Evolutionary conservation across 768 basidiomycete genomes (phyloP), one percentile per base, ranked within the genome.

Genomic region (Rhodotorula kratochvilovae): DNA sequence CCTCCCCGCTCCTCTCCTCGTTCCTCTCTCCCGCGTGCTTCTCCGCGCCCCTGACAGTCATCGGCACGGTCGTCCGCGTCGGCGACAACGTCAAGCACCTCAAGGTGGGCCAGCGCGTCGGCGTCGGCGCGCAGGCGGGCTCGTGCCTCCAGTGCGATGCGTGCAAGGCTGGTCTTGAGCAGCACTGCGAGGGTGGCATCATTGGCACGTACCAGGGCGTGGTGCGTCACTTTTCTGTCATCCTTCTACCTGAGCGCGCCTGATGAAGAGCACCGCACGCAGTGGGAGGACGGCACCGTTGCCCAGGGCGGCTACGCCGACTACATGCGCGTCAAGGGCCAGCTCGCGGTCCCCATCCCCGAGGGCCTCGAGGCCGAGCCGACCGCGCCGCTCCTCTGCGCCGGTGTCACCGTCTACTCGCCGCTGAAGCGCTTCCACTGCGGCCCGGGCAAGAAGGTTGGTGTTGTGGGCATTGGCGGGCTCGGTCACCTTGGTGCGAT

Each of bases 391-490:
- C 70, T 81, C 25, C 39, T 65, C 0, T 81, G 81, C 68, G 81
- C 80, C 27, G 82, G 82, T 57, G 70, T 80, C 16, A 82, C 82
- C 39, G 77, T 78, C 63, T 82, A 75, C 78, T 78, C 80, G 5
- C 81, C 81, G 7, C 71, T 82, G 7, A 68, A 74, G 63, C 66
- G 78, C 42, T 84, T 86, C 79, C 84, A 84, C 39, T 78, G 74
- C 66, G 87, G 87, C 0, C 85, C 86, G 2, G 87, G 87, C 54
- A 87, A 86, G 81, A 84, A 59, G 56, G 86, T 90, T 71, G 88
- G 86, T 48, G 78, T 89, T 53, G 82, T 89, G 73, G 88, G 88
- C 43, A 83, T 89, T 33, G 87, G 88, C 51, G 87, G 88, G 35
- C 81, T 88, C 29, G 77, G 77, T 33, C 73, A 77, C 68, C 70